Conservation (phyloP, 2,329 filamentous ascomycete species). For the Fusarium foetens region DNA sequence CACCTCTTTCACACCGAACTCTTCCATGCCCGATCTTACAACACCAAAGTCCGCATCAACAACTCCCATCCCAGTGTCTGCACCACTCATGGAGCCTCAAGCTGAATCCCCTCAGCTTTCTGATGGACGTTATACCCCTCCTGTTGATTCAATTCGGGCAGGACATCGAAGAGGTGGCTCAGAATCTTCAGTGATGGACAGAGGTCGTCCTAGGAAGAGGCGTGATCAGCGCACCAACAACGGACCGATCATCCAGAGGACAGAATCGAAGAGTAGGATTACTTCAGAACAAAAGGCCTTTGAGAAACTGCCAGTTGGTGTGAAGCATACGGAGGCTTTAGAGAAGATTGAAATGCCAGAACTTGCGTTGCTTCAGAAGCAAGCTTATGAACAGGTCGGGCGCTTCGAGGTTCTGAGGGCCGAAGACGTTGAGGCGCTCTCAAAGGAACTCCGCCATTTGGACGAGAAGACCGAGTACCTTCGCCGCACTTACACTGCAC, state of each 20-base stretch:
- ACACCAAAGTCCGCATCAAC: constrained; percentile 58
- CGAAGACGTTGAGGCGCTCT: constrained; percentile 72
- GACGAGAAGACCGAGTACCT: constrained; percentile 83
- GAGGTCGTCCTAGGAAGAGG: constrained; percentile 69
- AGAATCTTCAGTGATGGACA: constrained; percentile 68
- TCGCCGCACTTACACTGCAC: constrained; percentile 77
- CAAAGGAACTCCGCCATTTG: constrained; percentile 78
- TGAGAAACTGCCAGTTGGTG: constrained; percentile 69
- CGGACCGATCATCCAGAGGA: constrained; percentile 50
- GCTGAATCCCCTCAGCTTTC: constrained; percentile 58
- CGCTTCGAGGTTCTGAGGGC: constrained; percentile 72
- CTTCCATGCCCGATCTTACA: constrained; percentile 52
- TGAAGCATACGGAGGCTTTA: constrained; percentile 62
- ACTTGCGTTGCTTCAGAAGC: constrained; percentile 63
- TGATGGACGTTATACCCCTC: constrained; percentile 50
- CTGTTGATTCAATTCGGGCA: constrained; percentile 29
- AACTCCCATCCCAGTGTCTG: constrained; percentile 61
- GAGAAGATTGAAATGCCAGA: constrained; percentile 61
- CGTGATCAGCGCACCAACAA: constrained; percentile 55
- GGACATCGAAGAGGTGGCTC: constrained; percentile 65
- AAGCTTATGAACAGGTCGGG: constrained; percentile 70
- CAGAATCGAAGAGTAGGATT: constrained; percentile 57
- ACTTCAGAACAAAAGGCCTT: constrained; percentile 67
- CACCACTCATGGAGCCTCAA: constrained; percentile 54
- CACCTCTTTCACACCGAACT: constrained; percentile 52